Evolutionary conservation across 179 eudicot genomes (phyloP).

Genomic region (Sideroxylon spinosum): DNA sequence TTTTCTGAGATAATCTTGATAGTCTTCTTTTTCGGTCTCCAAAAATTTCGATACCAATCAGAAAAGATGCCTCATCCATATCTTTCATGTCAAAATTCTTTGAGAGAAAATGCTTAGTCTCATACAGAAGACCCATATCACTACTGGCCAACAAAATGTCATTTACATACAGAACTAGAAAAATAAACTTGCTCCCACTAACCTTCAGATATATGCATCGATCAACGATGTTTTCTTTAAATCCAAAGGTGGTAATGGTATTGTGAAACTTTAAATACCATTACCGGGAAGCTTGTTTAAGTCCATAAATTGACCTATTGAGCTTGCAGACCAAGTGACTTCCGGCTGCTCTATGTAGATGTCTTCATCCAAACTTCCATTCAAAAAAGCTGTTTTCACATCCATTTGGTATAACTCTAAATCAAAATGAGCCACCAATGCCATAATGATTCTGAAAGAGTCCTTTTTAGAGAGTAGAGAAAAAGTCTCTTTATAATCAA

Average conservation of each 20-base stretch:
- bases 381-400: constrained; percentile 1
- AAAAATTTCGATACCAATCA: constrained; percentile 14
- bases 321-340: constrained; percentile 16
- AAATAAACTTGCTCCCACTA: not conserved
- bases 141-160: not conserved
- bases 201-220: constrained; percentile 16
- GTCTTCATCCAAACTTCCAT: not conserved
- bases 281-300: constrained; percentile 13
- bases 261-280: not conserved
- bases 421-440: constrained; percentile 10
- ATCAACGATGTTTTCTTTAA: constrained; percentile 13
- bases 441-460: constrained; percentile 10
- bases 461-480: not conserved
- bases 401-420: constrained; percentile 17
- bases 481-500: not conserved
- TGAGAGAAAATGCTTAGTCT: constrained; percentile 9
- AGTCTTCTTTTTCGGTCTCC: not conserved
- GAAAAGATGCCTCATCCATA: constrained; percentile 19
- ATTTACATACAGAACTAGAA: not conserved
- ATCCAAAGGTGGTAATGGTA: not conserved
- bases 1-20: constrained; percentile 12
- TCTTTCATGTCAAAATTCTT: constrained; percentile 20
- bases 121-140: constrained; percentile 6
- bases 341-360: constrained; percentile 9
- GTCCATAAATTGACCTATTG: constrained; percentile 14